Evolutionary conservation across 805 yeast genomes (phyloP), one percentile per base, ranked within the genome.

Genomic region (Candida glaebosa): DNA sequence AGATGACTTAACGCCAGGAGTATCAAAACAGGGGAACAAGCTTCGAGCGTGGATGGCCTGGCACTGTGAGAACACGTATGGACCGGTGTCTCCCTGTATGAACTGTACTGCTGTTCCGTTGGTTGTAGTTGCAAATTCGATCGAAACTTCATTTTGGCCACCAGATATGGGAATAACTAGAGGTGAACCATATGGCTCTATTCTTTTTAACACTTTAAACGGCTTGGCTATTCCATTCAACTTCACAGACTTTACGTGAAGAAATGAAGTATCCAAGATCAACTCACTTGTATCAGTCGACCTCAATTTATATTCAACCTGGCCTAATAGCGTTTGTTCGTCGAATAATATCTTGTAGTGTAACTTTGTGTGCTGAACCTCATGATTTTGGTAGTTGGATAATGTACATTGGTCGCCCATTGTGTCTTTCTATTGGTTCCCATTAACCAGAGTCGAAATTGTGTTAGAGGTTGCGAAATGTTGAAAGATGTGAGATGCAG

Each of bases 1-100:
- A 0, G 60, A 52, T 7, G 61, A 50, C 44, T 63, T 63, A 18
- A 59, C 53, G 3, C 58, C 62, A 4, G 69, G 69, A 3, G 67
- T 63, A 42, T 63, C 69, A 45, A 63, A 63, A 44, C 69, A 60
- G 3, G 69, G 69, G 49, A 61, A 63, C 39, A 63, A 50, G 22
- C 63, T 58, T 30, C 69, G 51, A 19, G 67, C 69, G 41, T 63
- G 69, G 38, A 61, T 61, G 31, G 65, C 56, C 47, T 63, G 62
- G 45, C 69, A 61, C 47, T 63, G 69, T 20, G 67, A 63, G 44
- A 63, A 63, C 39, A 63, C 46, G 48, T 58, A 63, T 1, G 66
- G 64, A 16, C 63, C 67, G 3, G 56, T 55, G 38, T 63, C 62
- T 16, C 66, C 66, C 34, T 58, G 53, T 38, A 63, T 57, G 37